Percentiles rank a stretch among this genome's conserved stretches.
phyloP scores from a whole-genome alignment of 192 early-diverging fungal species.

The Glomus cerebriforme region DNA sequence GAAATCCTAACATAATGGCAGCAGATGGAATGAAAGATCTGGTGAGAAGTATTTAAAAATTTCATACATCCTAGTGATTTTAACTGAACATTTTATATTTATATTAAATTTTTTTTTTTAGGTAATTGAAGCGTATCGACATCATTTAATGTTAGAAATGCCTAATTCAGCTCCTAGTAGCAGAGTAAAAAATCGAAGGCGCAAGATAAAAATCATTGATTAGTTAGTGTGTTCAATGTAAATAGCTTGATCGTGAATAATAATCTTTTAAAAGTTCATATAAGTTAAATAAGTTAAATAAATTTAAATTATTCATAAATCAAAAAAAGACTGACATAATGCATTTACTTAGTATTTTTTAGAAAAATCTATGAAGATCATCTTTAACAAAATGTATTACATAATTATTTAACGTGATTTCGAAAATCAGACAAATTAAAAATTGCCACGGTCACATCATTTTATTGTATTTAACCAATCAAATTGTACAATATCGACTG shows the following conservation, averaged over 20 bases:
- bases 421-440: not conserved
- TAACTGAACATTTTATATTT: not conserved
- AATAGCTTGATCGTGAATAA: not conserved
- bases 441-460: not conserved
- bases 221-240: not conserved
- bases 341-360: no score
- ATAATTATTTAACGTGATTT: not conserved
- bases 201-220: not conserved
- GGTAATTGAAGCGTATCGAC: constrained; percentile 19
- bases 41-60: not conserved
- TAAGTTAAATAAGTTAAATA: no score
- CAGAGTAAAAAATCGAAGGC: constrained; percentile 5
- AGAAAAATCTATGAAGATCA: no score
- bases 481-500: not conserved
- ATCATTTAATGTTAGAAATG: not conserved
- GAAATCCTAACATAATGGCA: constrained; percentile 17
- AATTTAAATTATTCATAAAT: no score
- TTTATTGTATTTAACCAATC: not conserved
- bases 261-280: not conserved
- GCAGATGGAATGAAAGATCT: constrained; percentile 19
- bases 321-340: no score
- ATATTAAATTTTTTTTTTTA: not conserved
- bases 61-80: not conserved
- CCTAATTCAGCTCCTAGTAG: not conserved
- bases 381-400: no score